phyloP scores from a whole-genome alignment of 177 flowering plant genomes.

The Vitis hybrid region DNA sequence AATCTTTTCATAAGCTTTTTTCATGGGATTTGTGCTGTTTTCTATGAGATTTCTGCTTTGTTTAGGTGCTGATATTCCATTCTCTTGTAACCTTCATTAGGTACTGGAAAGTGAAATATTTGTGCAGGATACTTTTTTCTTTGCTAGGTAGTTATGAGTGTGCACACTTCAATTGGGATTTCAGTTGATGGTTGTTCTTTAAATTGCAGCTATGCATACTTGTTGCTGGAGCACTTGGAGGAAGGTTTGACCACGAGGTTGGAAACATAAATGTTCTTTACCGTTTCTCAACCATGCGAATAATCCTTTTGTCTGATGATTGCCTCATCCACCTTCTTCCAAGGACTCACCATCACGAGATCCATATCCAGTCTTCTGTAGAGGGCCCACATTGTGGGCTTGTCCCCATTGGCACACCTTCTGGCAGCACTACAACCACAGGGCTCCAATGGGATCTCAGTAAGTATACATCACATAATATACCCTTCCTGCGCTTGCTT shows the following conservation, averaged over 20 bases:
- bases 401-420: conserved; percentile 70
- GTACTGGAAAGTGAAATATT: neutral
- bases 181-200: neutral
- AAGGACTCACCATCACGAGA: conserved; percentile 66
- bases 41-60: neutral
- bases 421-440: conserved; percentile 70
- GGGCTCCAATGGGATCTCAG: conserved; percentile 94
- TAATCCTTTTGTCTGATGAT: conserved; percentile 83
- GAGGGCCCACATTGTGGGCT: conserved; percentile 98
- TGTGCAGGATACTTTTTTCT: neutral
- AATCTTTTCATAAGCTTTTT: neutral
- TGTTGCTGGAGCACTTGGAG: conserved; percentile 96
- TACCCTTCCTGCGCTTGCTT: neutral
- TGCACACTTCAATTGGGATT: neutral
- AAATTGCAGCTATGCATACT: conserved; percentile 72
- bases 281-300: conserved; percentile 54
- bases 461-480: conserved; percentile 38
- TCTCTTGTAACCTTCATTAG: neutral
- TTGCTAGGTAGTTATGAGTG: neutral
- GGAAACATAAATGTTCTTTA: conserved; percentile 85
- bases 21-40: neutral
- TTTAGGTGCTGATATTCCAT: neutral
- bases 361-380: conserved; percentile 60
- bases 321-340: conserved; percentile 90
- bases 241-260: conserved; percentile 90